Percentiles rank a stretch among this genome's conserved stretches.
phyloP scores from a whole-genome alignment of 1,284 basidiomycete species.

The Veloporphyrellus conicus region DNA sequence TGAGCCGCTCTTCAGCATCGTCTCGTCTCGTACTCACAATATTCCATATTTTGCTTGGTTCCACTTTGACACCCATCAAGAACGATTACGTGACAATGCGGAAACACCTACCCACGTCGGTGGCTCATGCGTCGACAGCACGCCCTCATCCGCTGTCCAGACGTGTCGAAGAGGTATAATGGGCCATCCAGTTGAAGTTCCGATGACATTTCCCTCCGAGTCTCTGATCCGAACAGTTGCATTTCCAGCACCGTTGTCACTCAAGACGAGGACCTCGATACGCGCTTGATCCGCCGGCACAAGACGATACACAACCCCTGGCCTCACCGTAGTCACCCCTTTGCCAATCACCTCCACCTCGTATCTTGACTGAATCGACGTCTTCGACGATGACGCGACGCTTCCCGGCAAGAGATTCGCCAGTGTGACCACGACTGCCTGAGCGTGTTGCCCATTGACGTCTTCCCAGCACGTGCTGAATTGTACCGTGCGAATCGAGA shows the following conservation, averaged over 20 bases:
- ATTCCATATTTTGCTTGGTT: constrained; percentile 53
- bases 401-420: constrained; percentile 42
- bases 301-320: constrained; percentile 40
- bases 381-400: constrained; percentile 20
- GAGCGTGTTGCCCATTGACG: constrained; percentile 34
- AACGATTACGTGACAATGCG: neutral
- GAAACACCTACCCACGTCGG: constrained; percentile 45
- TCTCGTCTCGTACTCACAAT: constrained; percentile 39
- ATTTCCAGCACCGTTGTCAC: constrained; percentile 28
- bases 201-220: constrained; percentile 30
- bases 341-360: constrained; percentile 35
- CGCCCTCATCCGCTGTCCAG: constrained; percentile 38
- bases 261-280: constrained; percentile 40
- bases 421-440: constrained; percentile 45
- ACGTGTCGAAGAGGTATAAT: constrained; percentile 36
- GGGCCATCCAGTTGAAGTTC: constrained; percentile 36
- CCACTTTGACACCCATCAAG: constrained; percentile 32
- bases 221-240: constrained; percentile 37
- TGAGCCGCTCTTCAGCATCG: neutral
- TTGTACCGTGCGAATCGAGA: constrained; percentile 38
- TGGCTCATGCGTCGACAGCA: constrained; percentile 45
- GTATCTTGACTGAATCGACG: constrained; percentile 35
- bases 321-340: constrained; percentile 36
- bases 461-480: constrained; percentile 45
- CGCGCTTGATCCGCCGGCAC: constrained; percentile 44